These are phyloP conservation scores for Xylaria grammica DNA, from an alignment of 495 filamentous ascomycete species.

Conservation along the genomic window DNA sequence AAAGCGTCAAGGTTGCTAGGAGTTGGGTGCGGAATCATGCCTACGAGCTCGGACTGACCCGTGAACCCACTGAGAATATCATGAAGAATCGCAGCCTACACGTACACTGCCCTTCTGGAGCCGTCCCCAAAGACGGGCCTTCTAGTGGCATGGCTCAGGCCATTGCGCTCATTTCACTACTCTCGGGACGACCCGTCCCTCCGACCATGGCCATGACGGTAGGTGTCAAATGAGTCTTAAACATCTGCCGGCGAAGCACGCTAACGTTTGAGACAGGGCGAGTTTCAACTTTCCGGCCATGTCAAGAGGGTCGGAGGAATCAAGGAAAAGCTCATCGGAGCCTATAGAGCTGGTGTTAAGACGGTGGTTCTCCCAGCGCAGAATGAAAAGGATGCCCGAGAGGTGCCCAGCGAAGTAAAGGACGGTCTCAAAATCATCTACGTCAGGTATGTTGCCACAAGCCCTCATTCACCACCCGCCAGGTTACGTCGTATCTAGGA, in stretches of 20 bases:
- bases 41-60: constrained; percentile 84
- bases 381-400: constrained; percentile 92
- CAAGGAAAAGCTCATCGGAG: constrained; percentile 98
- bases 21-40: constrained; percentile 97
- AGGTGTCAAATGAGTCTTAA: constrained; percentile 28
- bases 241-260: constrained; percentile 13
- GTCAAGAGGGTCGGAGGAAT: constrained; percentile 92
- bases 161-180: constrained; percentile 88
- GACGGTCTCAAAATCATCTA: constrained; percentile 86
- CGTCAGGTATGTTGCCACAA: constrained; percentile 68
- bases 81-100: constrained; percentile 96
- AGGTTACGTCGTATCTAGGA: constrained; percentile 7
- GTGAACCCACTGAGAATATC: constrained; percentile 83
- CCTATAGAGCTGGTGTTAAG: constrained; percentile 90
- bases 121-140: constrained; percentile 91
- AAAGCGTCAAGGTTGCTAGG: constrained; percentile 94
- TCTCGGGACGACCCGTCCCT: constrained; percentile 85
- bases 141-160: constrained; percentile 94
- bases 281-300: constrained; percentile 85
- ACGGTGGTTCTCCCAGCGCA: constrained; percentile 86
- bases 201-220: constrained; percentile 94
- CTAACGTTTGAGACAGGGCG: constrained; percentile 61
- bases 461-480: constrained; percentile 6
- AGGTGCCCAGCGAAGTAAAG: constrained; percentile 88
- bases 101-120: constrained; percentile 93